Evolutionary conservation across 257 asterid species (phyloP), one percentile per base, ranked within the genome.

Genomic region (Solanum dulcamara): DNA sequence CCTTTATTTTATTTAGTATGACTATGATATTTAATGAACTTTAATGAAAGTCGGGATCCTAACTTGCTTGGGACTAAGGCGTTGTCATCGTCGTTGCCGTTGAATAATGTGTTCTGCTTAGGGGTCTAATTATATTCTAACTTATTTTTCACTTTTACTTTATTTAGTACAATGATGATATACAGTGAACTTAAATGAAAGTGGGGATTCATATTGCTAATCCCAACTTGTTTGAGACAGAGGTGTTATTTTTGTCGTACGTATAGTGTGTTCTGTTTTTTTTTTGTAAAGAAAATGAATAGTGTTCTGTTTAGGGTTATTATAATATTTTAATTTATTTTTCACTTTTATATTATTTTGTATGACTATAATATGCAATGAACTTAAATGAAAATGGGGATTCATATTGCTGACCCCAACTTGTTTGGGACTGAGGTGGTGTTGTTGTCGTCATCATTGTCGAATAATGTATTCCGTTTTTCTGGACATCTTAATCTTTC

Each of bases 401-500:
- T 8, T 68, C 46, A 18, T 68, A 33, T 33, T 3, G 28, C 1
- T 1, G 42, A 15, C 14, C 1, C 24, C 42, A 68, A 18, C 17
- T 68, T 68, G 46, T 68, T 18, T 68, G 26, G 15, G 26, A 33
- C 8, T 18, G 15, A 68, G 28, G 0, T 13, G 75, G 0, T 1
- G 24, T 33, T 17, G 14, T 35, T 22, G 9, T 70, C 18, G 26
- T 22, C 7, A 38, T 38, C 7, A 9, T 37, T 10, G 46, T 68
- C 1, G 38, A 24, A 81, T 83, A 32, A 80, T 83, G 48, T 88
- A 85, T 51, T 35, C 38, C 66, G 44, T 40, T 38, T 84, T 44
- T 74, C 35, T 32, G 28, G 18, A 10, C 51, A 15, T 86, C 81
- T 86, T 85, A 12, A 80, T 53, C 79, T 88, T 87, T 87, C 95